These are phyloP conservation scores for Nicotiana knightiana DNA, from an alignment of 257 asterid species.

Conservation along the genomic window DNA sequence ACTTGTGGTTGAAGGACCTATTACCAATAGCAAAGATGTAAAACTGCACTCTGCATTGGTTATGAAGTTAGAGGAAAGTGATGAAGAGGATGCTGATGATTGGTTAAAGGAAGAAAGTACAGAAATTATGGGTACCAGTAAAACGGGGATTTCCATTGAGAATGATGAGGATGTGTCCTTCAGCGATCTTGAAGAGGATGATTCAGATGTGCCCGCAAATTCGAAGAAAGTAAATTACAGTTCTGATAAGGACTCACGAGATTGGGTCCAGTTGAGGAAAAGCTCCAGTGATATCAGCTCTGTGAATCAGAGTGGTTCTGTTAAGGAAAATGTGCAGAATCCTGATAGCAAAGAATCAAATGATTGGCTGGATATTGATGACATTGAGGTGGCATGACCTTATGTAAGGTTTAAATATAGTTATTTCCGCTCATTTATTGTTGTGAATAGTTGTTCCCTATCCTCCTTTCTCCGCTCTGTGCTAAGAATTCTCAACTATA, in stretches of 20 bases:
- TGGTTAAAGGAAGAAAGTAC: slow-evolving; percentile 86
- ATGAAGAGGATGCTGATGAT: slow-evolving; percentile 82
- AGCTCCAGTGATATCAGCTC: slow-evolving; percentile 28
- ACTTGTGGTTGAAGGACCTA: slow-evolving; percentile 17
- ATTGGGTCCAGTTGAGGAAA: slow-evolving; percentile 76
- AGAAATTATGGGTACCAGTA: slow-evolving; percentile 34
- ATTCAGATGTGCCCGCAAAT: slow-evolving; percentile 46
- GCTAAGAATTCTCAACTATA: neutral
- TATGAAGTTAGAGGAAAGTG: slow-evolving; percentile 31
- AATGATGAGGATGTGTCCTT: slow-evolving; percentile 94
- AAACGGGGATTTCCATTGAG: slow-evolving; percentile 44
- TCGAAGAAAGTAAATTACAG: slow-evolving; percentile 42
- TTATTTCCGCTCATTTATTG: neutral
- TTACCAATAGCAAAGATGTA: slow-evolving; percentile 25
- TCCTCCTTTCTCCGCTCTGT: neutral
- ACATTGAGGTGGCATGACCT: slow-evolving; percentile 46
- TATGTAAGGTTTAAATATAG: neutral
- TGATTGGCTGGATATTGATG: slow-evolving; percentile 69
- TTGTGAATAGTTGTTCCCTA: slow-evolving; percentile 13
- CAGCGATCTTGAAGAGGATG: slow-evolving; percentile 95
- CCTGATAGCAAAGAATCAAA: slow-evolving; percentile 50
- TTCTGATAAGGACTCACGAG: slow-evolving; percentile 72
- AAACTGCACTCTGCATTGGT: slow-evolving; percentile 18
- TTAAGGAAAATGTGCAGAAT: slow-evolving; percentile 22
- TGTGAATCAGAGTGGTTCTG: neutral